Evolutionary conservation across 257 asterid genomes (phyloP), one percentile per base, ranked within the genome.

Genomic region (Salvia miltiorrhiza): DNA sequence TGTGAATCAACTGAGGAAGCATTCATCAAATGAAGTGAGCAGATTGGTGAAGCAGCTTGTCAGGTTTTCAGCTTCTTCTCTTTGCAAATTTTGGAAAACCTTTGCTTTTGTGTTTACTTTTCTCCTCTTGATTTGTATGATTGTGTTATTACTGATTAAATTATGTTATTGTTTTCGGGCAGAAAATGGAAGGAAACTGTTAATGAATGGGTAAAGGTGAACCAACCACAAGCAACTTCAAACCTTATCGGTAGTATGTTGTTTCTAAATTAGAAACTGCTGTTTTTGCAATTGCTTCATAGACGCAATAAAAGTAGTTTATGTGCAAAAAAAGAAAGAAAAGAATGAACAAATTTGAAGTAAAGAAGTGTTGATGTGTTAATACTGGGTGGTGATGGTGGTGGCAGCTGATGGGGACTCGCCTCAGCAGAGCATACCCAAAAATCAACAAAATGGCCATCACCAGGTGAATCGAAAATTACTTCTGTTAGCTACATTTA

Each of bases 171-270:
- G 26, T 9, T 10, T 73, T 44, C 0, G 35, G 11, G 76, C 82
- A 94, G 99, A 47, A 94, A 87, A 74, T 94, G 99, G 99, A 94
- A 89, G 78, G 96, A 85, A 63, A 86, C 89, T 6, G 99, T 94
- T 79, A 96, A 94, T 64, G 93, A 90, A 57, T 90, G 96, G 97
- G 96, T 89, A 67, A 87, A 78, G 80, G 82, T 79, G 80, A 84
- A 90, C 75, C 86, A 78, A 52, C 90, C 87, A 3, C 87, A 85
- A 63, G 78, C 69, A 20, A 44, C 88, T 33, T 77, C 96, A 32
- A 77, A 80, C 72, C 83, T 79, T 60, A 80, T 82, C 45, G 97
- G 95, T 94, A 91, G 67, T 16, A 33, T 53, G 13, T 19, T 32
- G 28, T 60, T 67, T 41, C 56, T 23, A 50, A 17, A 61, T 62